Evolutionary conservation across 139 green algal species (phyloP).

Genomic region (Haematococcus sp.): DNA sequence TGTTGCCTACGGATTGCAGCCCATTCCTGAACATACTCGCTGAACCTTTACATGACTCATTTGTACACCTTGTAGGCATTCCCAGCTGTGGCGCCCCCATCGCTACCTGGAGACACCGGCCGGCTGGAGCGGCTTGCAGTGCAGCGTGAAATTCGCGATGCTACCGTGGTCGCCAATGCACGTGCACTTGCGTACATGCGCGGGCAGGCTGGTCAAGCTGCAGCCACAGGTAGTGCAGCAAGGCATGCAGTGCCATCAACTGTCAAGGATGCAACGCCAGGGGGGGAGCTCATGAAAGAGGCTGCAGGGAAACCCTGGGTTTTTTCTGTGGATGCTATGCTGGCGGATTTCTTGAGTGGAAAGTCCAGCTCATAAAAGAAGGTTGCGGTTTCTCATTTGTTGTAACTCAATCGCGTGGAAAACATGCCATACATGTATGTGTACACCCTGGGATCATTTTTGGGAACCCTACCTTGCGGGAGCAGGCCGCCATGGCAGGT

Average conservation of each 20-base stretch:
- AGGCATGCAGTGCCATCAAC: not conserved
- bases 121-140: conserved; percentile 21
- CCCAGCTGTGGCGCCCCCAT: conserved; percentile 16
- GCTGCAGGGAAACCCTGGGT: conserved; percentile 15
- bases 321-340: conserved; percentile 30
- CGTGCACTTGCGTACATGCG: not conserved
- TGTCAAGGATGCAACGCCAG: conserved; percentile 24
- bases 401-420: no score
- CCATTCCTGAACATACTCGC: no score
- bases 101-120: conserved; percentile 5
- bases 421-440: no score
- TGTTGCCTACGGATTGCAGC: no score
- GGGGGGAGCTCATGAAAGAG: conserved; percentile 10
- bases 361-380: not conserved
- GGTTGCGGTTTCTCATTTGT: no score
- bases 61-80: conserved; percentile 17
- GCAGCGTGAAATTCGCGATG: conserved; percentile 22
- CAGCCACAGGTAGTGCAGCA: not conserved
- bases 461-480: no score
- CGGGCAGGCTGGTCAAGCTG: not conserved
- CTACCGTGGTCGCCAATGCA: conserved; percentile 15
- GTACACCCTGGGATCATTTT: no score
- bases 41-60: no score
- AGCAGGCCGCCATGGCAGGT: no score
- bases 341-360: conserved; percentile 28